These are phyloP conservation scores for Zygnema circumcarinatum DNA, from an alignment of 139 green algal genomes.

Conservation along the genomic window DNA sequence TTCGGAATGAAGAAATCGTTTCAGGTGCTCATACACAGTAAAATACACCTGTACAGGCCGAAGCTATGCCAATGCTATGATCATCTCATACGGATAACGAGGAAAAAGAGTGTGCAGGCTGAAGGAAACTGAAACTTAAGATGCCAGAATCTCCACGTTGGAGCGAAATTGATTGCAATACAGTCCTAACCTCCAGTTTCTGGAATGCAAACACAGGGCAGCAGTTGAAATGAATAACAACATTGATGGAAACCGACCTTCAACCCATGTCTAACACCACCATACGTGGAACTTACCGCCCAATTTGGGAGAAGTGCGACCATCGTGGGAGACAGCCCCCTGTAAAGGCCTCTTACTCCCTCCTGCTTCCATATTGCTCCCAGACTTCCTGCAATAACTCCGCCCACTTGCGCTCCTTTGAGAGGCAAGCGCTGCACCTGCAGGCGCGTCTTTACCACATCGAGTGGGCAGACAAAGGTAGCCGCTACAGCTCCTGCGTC, in stretches of 20 bases:
- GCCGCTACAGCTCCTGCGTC: slow-evolving; percentile 70
- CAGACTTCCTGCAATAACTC: slow-evolving; percentile 72
- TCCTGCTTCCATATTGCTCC: slow-evolving; percentile 81
- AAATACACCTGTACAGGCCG: slow-evolving; percentile 85
- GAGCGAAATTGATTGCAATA: too few relatives aligned
- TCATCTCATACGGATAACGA: too few relatives aligned
- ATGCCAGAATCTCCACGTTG: too few relatives aligned
- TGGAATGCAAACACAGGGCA: too few relatives aligned
- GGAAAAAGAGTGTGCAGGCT: too few relatives aligned
- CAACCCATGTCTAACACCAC: too few relatives aligned
- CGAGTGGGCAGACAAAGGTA: slow-evolving; percentile 93
- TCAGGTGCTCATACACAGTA: slow-evolving; percentile 86
- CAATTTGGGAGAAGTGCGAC: slow-evolving; percentile 96
- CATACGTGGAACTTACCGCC: slow-evolving; percentile 75
- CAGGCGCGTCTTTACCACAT: slow-evolving; percentile 96
- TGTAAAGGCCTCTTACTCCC: slow-evolving; percentile 85
- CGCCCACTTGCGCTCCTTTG: slow-evolving; percentile 35
- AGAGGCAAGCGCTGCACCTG: slow-evolving; percentile 80
- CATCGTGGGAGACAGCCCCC: slow-evolving; percentile 89
- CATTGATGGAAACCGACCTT: too few relatives aligned
- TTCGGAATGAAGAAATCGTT: slow-evolving; percentile 58
- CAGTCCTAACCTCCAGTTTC: too few relatives aligned
- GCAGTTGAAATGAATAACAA: too few relatives aligned
- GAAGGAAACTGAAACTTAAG: too few relatives aligned
- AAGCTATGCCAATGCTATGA: not conserved